Conservation (phyloP, 1,284 basidiomycete genomes). For the Ustilago xerochloae region DNA sequence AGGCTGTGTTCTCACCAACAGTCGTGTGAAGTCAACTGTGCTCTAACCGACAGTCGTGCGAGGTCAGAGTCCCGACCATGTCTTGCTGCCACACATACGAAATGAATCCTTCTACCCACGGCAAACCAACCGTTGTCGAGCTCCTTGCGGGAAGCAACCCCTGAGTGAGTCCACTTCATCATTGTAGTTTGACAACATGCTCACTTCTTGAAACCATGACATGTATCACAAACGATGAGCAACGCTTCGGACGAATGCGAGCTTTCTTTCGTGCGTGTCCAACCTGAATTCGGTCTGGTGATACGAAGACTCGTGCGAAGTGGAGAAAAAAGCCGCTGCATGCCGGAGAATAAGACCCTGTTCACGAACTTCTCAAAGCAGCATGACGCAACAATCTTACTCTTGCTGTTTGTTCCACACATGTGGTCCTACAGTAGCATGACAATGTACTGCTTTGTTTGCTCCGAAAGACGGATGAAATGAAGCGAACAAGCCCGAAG, state of each 20-base stretch:
- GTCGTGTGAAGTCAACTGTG: background rate
- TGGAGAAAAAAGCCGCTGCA: background rate
- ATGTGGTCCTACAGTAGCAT: background rate
- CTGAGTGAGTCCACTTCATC: background rate
- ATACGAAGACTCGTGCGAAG: background rate
- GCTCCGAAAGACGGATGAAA: too few species aligned
- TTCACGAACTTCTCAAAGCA: background rate
- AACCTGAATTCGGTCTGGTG: background rate
- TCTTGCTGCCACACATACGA: too few species aligned
- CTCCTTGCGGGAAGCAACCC: background rate
- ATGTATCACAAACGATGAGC: background rate
- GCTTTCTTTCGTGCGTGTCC: conserved; percentile 11
- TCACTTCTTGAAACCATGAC: conserved; percentile 19
- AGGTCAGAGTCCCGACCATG: too few species aligned
- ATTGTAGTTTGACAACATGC: background rate
- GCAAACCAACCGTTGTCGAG: background rate
- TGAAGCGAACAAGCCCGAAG: background rate
- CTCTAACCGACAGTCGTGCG: background rate
- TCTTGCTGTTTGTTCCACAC: background rate
- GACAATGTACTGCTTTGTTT: background rate
- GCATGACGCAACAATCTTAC: background rate
- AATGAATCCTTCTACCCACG: background rate
- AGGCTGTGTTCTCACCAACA: background rate
- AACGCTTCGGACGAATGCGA: background rate
- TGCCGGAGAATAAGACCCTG: background rate